A percentile compares a stretch with the other conserved stretches of the same genome.
Evolutionary conservation across 139 green algal species (phyloP).

Genomic region (Volvox reticuliferus): DNA sequence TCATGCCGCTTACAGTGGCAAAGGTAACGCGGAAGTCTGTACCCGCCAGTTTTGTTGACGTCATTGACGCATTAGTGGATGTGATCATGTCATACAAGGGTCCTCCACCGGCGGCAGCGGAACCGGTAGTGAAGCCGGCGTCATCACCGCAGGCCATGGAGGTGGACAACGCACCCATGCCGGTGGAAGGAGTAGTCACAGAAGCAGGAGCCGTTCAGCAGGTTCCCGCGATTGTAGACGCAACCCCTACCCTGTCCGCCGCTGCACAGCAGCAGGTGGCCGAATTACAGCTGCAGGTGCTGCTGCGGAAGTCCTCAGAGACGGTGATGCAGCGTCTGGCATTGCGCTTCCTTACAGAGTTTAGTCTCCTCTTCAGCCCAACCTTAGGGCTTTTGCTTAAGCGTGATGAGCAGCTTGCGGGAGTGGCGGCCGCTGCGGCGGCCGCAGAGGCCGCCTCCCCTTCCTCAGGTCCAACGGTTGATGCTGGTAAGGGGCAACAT

Average conservation of each 20-base stretch:
- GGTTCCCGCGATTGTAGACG: not conserved
- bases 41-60: conserved; percentile 80
- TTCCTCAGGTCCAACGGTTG: not conserved
- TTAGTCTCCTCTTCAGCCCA: conserved; percentile 83
- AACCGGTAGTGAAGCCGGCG: not conserved
- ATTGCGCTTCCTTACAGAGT: conserved; percentile 88
- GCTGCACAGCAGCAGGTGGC: conserved; percentile 9
- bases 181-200: not conserved
- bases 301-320: conserved; percentile 40
- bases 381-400: conserved; percentile 85
- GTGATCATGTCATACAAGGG: conserved; percentile 77
- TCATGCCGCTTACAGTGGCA: not conserved
- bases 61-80: conserved; percentile 88
- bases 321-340: conserved; percentile 74
- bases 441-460: not conserved
- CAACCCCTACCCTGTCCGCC: not conserved
- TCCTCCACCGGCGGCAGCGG: not conserved
- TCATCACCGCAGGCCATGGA: conserved; percentile 18
- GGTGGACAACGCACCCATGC: conserved; percentile 43
- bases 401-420: conserved; percentile 75
- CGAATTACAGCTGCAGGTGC: conserved; percentile 53
- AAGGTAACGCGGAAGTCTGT: conserved; percentile 65
- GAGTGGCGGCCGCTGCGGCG: not conserved
- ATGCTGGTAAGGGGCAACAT: not conserved
- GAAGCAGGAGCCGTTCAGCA: not conserved